Conservation (phyloP, 2,329 filamentous ascomycete genomes). For the Colletotrichum paranaense region DNA sequence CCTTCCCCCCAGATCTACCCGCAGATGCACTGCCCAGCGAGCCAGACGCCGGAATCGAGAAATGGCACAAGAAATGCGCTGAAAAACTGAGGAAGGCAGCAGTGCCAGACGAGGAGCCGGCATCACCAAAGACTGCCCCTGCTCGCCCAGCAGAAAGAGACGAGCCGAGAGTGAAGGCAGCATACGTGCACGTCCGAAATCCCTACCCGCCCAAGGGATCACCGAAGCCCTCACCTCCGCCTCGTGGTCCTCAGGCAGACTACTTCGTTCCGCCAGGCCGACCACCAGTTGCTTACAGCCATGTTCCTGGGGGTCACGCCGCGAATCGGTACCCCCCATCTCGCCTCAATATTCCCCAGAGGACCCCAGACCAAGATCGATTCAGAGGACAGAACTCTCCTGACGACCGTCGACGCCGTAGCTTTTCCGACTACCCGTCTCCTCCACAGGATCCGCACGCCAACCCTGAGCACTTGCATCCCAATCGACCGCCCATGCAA, state of each 20-base stretch:
- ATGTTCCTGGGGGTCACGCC: constrained; percentile 53
- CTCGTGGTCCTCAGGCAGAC: constrained; percentile 42
- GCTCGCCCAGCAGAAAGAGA: constrained; percentile 43
- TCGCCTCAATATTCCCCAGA: constrained; percentile 43
- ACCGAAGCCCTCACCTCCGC: constrained; percentile 36
- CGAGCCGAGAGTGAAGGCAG: constrained; percentile 49
- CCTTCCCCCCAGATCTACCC: constrained; percentile 71
- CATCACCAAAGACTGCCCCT: constrained; percentile 42
- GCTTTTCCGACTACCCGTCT: constrained; percentile 62
- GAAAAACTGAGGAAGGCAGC: constrained; percentile 75
- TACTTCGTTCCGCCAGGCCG: constrained; percentile 44
- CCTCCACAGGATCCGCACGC: constrained; percentile 46
- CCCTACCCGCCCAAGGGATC: constrained; percentile 40
- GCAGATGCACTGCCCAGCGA: constrained; percentile 74
- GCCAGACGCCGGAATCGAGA: constrained; percentile 82
- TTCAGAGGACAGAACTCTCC: constrained; percentile 50
- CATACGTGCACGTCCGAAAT: constrained; percentile 49
- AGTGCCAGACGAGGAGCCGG: constrained; percentile 48
- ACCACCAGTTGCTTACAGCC: constrained; percentile 51
- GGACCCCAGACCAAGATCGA: constrained; percentile 46
- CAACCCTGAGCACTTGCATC: constrained; percentile 47
- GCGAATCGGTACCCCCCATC: constrained; percentile 48
- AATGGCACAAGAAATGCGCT: constrained; percentile 86
- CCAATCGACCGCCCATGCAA: constrained; percentile 45
- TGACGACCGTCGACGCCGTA: constrained; percentile 59